Evolutionary conservation across 306 rosid genomes (phyloP).

Genomic region (Cyclanthera cordifolia): DNA sequence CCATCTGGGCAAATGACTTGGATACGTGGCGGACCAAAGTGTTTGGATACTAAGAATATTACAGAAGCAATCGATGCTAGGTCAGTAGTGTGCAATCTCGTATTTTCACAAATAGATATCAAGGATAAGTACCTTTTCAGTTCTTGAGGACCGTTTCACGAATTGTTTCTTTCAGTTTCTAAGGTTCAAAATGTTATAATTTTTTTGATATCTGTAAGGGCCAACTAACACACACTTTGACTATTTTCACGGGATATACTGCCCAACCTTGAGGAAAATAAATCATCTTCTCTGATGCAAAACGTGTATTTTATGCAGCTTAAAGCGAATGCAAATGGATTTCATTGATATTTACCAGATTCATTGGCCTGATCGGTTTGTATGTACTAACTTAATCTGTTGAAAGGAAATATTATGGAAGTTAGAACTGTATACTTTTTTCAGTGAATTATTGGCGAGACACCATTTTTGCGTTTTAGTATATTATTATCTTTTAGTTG

Average conservation of each 20-base stretch:
- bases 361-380: constrained; percentile 99
- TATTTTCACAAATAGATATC: not conserved
- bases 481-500: not conserved
- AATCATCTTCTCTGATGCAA: constrained; percentile 16
- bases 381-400: constrained; percentile 27
- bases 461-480: not conserved
- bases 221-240: too few relatives aligned
- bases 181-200: not conserved
- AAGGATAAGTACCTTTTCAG: not conserved
- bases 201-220: too few relatives aligned
- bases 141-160: not conserved
- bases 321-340: constrained; percentile 60
- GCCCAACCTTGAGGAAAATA: not conserved
- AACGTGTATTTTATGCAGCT: constrained; percentile 38
- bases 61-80: constrained; percentile 64
- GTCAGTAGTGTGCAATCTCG: constrained; percentile 17
- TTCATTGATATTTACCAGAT: constrained; percentile 85
- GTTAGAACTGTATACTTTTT: not conserved
- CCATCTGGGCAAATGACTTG: constrained; percentile 95
- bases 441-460: not conserved
- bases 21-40: constrained; percentile 79
- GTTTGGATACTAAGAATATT: constrained; percentile 57
- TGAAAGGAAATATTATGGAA: not conserved
- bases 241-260: too few relatives aligned
- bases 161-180: not conserved